These are phyloP conservation scores for Penstemon eatonii DNA, from an alignment of 257 asterid genomes.

Conservation along the genomic window DNA sequence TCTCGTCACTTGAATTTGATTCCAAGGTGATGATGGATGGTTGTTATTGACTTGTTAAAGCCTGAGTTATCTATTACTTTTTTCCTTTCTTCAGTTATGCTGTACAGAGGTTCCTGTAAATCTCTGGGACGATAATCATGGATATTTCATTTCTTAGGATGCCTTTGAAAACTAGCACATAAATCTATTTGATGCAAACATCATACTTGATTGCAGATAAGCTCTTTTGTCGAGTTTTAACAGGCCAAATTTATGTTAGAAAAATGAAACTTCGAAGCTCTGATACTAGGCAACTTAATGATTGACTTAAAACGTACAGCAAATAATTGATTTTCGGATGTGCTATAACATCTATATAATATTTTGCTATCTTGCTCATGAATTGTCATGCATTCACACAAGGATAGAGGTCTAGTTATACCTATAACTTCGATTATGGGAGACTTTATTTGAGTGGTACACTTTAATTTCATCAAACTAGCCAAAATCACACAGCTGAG, in stretches of 20 bases:
- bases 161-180: neutral
- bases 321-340: slow-evolving; percentile 2
- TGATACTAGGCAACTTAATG: slow-evolving; percentile 3
- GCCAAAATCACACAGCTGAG: neutral
- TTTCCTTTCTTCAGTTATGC: neutral
- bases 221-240: slow-evolving; percentile 7
- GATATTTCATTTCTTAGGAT: neutral
- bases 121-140: neutral
- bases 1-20: slow-evolving; percentile 82
- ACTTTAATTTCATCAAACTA: neutral
- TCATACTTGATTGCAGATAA: no score
- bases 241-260: neutral
- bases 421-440: neutral
- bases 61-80: slow-evolving; percentile 13
- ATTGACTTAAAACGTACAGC: neutral
- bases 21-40: slow-evolving; percentile 58
- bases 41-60: slow-evolving; percentile 19
- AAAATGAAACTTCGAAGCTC: neutral
- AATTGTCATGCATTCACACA: neutral
- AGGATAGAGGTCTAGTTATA: neutral
- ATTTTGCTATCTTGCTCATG: slow-evolving; percentile 10
- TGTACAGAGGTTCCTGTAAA: neutral
- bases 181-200: no score
- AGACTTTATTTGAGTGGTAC: neutral
- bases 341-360: neutral